Base-by-base conservation (phyloP, 768 basidiomycete species). In the Mycena capillaripes region DNA sequence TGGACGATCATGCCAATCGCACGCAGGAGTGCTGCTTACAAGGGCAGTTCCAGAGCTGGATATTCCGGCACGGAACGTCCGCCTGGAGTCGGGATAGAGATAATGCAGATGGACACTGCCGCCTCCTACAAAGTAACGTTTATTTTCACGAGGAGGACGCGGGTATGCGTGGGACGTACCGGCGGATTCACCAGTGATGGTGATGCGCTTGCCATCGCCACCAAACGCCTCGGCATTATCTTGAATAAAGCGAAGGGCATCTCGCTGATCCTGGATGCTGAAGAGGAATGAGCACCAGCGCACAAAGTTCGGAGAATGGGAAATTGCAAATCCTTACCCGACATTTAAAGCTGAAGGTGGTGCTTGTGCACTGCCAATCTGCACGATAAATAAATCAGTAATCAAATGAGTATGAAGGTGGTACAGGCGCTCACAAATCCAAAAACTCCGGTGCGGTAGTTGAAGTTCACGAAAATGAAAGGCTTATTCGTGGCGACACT, bases 221-320 rank as follows among this genome's bases (percentile, higher is more conserved):
- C 66, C 66, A 40, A 68, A 68, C 4, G 57, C 57, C 25, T 25
- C 46, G 7, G 66, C 66, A 19, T 59, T 68, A 29, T 68, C 56
- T 59, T 68, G 66, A 30, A 68, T 68, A 44, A 44, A 68, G 40
- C 66, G 16, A 7, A 68, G 48, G 12, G 66, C 66, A 19, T 50
- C 57, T 7, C 66, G 66, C 14, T 68, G 66, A 52, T 68, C 66
- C 25, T 68, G 66, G 46, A 68, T n/a, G n/a, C n/a, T n/a, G n/a
- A n/a, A n/a, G n/a, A n/a, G n/a, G n/a, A n/a, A n/a, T n/a, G n/a
- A n/a, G n/a, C n/a, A n/a, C n/a, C n/a, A n/a, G n/a, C n/a, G n/a
- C n/a, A n/a, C n/a, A n/a, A n/a, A n/a, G n/a, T n/a, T n/a, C n/a
- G n/a, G n/a, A n/a, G n/a, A n/a, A n/a, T n/a, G n/a, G n/a, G n/a